Evolutionary conservation across 2,329 filamentous ascomycete genomes (phyloP).

Genomic region (Clonostachys rhizophaga): DNA sequence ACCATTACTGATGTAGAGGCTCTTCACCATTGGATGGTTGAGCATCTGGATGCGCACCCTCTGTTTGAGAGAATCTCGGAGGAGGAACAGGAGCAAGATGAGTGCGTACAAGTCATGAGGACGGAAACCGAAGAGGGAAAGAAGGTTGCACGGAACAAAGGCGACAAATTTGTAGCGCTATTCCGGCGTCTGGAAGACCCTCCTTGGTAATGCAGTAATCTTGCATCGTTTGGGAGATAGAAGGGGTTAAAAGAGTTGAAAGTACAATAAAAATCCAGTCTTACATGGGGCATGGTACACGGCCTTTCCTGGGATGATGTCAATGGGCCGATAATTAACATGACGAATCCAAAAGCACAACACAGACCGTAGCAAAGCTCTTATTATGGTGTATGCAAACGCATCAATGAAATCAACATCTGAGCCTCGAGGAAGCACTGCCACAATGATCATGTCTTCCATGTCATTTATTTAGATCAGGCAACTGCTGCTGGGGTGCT

Average conservation of each 20-base stretch:
- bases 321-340: too few species aligned
- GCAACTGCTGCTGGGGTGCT: too few species aligned
- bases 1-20: constrained; percentile 98
- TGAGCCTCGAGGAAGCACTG: too few species aligned
- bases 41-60: constrained; percentile 73
- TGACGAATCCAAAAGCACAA: too few species aligned
- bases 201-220: constrained; percentile 66
- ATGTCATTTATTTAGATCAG: too few species aligned
- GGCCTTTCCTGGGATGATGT: background rate
- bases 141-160: constrained; percentile 89
- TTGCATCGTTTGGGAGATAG: constrained; percentile 50
- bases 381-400: too few species aligned
- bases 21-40: constrained; percentile 88
- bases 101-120: constrained; percentile 67
- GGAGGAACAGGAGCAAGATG: constrained; percentile 63
- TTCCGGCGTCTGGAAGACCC: constrained; percentile 80
- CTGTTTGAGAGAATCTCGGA: constrained; percentile 73
- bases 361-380: too few species aligned
- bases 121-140: constrained; percentile 94
- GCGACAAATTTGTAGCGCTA: constrained; percentile 85
- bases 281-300: background rate
- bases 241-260: constrained; percentile 61
- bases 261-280: constrained; percentile 25
- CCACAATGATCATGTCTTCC: too few species aligned
- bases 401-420: too few species aligned